phyloP scores from a whole-genome alignment of 768 basidiomycete species.

The Lactarius evosmus region DNA sequence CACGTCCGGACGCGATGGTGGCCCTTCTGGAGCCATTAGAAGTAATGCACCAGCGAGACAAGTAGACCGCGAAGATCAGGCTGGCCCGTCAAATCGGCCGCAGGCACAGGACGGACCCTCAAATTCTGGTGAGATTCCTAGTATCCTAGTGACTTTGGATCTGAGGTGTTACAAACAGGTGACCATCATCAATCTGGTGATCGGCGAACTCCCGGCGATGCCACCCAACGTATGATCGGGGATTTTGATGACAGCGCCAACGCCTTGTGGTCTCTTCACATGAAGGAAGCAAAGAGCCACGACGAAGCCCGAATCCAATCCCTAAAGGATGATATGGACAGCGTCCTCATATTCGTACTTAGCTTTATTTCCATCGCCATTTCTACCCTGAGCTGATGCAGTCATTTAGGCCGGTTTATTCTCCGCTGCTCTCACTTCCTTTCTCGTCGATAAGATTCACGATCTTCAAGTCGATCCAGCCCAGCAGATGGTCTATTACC shows the following conservation, averaged over 20 bases:
- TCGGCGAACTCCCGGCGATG: not conserved
- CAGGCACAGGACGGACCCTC: not conserved
- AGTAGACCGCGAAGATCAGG: not conserved
- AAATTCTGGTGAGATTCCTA: not conserved
- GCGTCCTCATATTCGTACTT: not conserved
- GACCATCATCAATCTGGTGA: not conserved
- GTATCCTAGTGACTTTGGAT: not conserved
- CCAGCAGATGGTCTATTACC: not conserved
- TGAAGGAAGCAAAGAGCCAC: no score
- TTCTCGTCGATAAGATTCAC: slow-evolving; percentile 9
- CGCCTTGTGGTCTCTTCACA: not conserved
- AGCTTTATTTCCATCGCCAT: not conserved
- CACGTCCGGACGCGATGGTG: no score
- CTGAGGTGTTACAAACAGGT: not conserved
- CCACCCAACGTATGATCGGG: not conserved
- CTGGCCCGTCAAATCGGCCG: not conserved
- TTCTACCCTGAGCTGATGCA: not conserved
- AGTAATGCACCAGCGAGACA: not conserved
- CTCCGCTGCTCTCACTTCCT: slow-evolving; percentile 11
- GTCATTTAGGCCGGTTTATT: slow-evolving; percentile 13
- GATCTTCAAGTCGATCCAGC: slow-evolving; percentile 7
- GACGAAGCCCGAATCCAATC: no score
- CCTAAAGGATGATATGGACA: not conserved
- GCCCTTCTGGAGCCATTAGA: no score
- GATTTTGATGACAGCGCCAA: not conserved